phyloP scores from a whole-genome alignment of 495 filamentous ascomycete species.

The Saxophila tyrrhenica region DNA sequence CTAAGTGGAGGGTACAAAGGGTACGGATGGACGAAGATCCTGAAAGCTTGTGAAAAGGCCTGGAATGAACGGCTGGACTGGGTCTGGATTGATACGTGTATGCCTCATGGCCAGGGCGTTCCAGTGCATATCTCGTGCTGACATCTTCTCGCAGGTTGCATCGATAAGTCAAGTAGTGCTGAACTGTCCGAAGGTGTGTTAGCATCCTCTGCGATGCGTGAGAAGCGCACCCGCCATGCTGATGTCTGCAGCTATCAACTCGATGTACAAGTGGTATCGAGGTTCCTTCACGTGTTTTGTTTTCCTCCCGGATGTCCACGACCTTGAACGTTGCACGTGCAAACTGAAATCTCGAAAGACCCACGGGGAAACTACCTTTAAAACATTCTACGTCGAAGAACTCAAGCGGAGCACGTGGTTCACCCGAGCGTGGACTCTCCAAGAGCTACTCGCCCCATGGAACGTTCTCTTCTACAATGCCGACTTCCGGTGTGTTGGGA shows the following conservation, averaged over 20 bases:
- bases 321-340: not conserved
- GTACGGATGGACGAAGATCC: not conserved
- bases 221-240: not conserved
- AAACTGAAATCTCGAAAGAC: not conserved
- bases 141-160: not conserved
- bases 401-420: not conserved
- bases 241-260: constrained; percentile 1
- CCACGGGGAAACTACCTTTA: not conserved
- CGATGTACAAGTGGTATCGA: constrained; percentile 8
- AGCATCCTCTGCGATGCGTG: not conserved
- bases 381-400: not conserved
- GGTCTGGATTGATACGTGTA: constrained; percentile 3
- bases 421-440: not conserved
- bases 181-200: constrained; percentile 1
- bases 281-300: not conserved
- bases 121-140: not conserved
- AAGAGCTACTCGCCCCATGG: constrained; percentile 8
- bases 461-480: not conserved
- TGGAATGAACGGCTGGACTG: not conserved
- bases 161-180: constrained; percentile 5
- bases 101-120: not conserved
- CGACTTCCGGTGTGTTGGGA: not conserved
- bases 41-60: not conserved
- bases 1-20: not conserved
- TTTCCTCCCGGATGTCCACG: not conserved